phyloP scores from a whole-genome alignment of 768 basidiomycete species.

The Mycena kentingensis region DNA sequence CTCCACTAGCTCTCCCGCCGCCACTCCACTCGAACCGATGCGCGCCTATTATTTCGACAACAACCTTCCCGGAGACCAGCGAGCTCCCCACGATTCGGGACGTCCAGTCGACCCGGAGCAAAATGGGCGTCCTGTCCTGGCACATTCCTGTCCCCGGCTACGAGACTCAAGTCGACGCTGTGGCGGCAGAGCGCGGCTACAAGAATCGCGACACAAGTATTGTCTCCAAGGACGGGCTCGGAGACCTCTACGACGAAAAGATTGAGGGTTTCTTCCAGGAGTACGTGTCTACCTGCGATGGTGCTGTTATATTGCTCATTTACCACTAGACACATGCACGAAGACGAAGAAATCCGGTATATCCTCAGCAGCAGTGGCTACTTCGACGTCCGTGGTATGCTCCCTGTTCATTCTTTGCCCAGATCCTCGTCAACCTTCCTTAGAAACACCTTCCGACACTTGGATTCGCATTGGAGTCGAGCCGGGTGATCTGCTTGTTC shows the following conservation, averaged over 20 bases:
- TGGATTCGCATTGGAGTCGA: constrained; percentile 82
- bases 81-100: neutral
- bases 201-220: constrained; percentile 8
- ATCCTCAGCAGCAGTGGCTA: neutral
- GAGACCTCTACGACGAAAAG: neutral
- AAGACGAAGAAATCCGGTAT: neutral
- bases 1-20: too few species aligned
- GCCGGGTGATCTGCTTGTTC: constrained; percentile 78
- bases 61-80: neutral
- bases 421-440: neutral
- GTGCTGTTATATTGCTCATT: neutral
- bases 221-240: constrained; percentile 7
- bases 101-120: neutral
- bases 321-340: neutral
- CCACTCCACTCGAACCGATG: too few species aligned
- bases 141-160: neutral
- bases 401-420: neutral
- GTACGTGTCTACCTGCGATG: neutral
- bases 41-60: neutral
- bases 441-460: constrained; percentile 62
- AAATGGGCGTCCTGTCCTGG: neutral
- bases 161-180: constrained; percentile 1
- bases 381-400: neutral
- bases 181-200: constrained; percentile 5
- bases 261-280: neutral